Percentiles rank a stretch among this genome's conserved stretches.
Evolutionary conservation across 2,329 filamentous ascomycete genomes (phyloP).

Genomic region (Sclerotinia trifoliorum): DNA sequence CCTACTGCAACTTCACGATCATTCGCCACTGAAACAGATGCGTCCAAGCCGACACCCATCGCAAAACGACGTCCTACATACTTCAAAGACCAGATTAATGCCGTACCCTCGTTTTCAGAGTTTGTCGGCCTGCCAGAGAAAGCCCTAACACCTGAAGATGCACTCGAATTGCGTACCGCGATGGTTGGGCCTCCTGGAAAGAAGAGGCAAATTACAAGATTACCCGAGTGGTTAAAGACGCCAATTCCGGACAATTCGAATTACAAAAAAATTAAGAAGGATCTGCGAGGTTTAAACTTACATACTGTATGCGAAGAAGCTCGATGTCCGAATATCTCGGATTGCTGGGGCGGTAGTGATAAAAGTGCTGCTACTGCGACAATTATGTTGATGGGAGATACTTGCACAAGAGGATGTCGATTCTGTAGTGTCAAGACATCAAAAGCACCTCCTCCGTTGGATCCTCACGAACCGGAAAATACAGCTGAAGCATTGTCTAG

Average conservation of each 20-base stretch:
- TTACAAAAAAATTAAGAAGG: slow-evolving; percentile 93
- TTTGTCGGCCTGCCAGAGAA: slow-evolving; percentile 50
- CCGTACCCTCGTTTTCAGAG: slow-evolving; percentile 57
- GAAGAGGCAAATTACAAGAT: slow-evolving; percentile 65
- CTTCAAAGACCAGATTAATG: slow-evolving; percentile 40
- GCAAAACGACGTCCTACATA: slow-evolving; percentile 39
- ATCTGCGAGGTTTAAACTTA: slow-evolving; percentile 82
- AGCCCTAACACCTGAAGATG: slow-evolving; percentile 52
- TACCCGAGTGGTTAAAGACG: slow-evolving; percentile 95
- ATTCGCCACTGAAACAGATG: slow-evolving; percentile 38
- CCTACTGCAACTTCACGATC: slow-evolving; percentile 29
- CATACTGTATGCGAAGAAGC: slow-evolving; percentile 99
- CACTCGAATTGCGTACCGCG: slow-evolving; percentile 59
- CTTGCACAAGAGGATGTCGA: slow-evolving; percentile 90
- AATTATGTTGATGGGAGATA: slow-evolving; percentile 99
- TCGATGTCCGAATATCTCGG: slow-evolving; percentile 92
- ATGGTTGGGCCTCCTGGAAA: slow-evolving; percentile 63
- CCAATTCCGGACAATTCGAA: slow-evolving; percentile 81
- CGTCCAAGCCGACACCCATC: slow-evolving; percentile 28
- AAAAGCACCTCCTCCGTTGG: slow-evolving; percentile 71
- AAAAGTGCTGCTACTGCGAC: slow-evolving; percentile 93
- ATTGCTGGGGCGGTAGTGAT: slow-evolving; percentile 92
- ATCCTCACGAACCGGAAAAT: slow-evolving; percentile 95
- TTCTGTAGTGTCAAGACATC: slow-evolving; percentile 97
- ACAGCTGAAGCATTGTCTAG: slow-evolving; percentile 88